A percentile compares a stretch with the other conserved stretches of the same genome.
Evolutionary conservation across 2,329 filamentous ascomycete species (phyloP).

Genomic region (Blumeria hordei): DNA sequence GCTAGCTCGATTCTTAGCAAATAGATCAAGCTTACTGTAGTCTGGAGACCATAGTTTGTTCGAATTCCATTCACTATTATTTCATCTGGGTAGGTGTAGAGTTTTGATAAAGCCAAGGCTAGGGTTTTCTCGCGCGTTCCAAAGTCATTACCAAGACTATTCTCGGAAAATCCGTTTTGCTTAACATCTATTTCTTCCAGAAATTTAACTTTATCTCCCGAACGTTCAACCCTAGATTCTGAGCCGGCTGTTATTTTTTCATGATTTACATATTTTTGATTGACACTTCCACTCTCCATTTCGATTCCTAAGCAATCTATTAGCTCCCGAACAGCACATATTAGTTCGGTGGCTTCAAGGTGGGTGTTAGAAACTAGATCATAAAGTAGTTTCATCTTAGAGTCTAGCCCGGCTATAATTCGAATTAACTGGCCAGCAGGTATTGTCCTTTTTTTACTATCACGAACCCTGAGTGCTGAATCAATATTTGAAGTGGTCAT

Average conservation of each 20-base stretch:
- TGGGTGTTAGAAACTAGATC: slow-evolving; percentile 40
- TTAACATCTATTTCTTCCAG: slow-evolving; percentile 35
- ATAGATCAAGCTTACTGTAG: slow-evolving; percentile 47
- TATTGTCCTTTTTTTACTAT: slow-evolving; percentile 17
- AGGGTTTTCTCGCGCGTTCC: slow-evolving; percentile 37
- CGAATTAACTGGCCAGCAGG: slow-evolving; percentile 36
- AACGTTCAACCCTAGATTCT: slow-evolving; percentile 5
- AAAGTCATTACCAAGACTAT: slow-evolving; percentile 39
- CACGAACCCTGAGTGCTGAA: slow-evolving; percentile 27
- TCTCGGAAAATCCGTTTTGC: slow-evolving; percentile 43
- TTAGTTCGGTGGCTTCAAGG: slow-evolving; percentile 39
- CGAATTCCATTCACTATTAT: slow-evolving; percentile 39
- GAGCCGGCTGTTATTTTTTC: background rate
- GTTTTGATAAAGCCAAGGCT: slow-evolving; percentile 42
- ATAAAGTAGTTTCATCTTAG: slow-evolving; percentile 40
- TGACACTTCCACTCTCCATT: slow-evolving; percentile 5
- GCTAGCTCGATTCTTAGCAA: slow-evolving; percentile 49
- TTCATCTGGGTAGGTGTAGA: slow-evolving; percentile 37
- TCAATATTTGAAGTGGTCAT: slow-evolving; percentile 33
- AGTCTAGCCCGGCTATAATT: slow-evolving; percentile 39
- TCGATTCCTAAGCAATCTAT: slow-evolving; percentile 44
- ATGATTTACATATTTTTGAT: background rate
- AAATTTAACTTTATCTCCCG: slow-evolving; percentile 20
- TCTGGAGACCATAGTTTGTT: slow-evolving; percentile 35
- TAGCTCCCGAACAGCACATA: slow-evolving; percentile 38